Evolutionary conservation across 2,329 filamentous ascomycete species (phyloP).

Genomic region (Beauveria varroae): DNA sequence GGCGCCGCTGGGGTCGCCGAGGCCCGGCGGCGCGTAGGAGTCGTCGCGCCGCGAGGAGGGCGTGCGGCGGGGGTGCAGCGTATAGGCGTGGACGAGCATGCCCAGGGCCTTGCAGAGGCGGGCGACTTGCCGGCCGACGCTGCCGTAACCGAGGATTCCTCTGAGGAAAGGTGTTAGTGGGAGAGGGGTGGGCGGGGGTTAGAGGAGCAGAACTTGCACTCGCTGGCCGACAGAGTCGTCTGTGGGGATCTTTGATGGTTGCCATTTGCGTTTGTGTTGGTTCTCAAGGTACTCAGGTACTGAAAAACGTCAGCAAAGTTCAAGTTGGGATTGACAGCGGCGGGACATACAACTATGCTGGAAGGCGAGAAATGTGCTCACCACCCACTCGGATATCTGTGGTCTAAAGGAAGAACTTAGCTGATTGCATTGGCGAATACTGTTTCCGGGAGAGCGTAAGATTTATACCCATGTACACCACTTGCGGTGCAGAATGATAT

Average conservation of each 20-base stretch:
- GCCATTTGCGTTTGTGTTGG: constrained; percentile 38
- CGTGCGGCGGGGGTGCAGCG: constrained; percentile 59
- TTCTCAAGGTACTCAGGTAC: constrained; percentile 38
- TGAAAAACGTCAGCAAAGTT: constrained; percentile 14
- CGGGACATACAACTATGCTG: constrained; percentile 37
- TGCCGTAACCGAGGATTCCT: constrained; percentile 47
- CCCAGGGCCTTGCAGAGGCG: constrained; percentile 57
- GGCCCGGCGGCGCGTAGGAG: constrained; percentile 61
- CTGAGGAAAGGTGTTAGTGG: constrained; percentile 19
- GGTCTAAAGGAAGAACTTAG: constrained; percentile 28
- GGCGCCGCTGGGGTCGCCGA: constrained; percentile 44
- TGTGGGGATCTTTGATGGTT: constrained; percentile 23
- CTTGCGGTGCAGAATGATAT: constrained; percentile 47
- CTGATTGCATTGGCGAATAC: not conserved
- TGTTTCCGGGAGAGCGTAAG: too few species aligned
- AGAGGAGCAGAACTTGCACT: constrained; percentile 32
- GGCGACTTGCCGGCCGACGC: constrained; percentile 46
- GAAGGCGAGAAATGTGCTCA: constrained; percentile 41
- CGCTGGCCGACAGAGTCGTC: constrained; percentile 40
- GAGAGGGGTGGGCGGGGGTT: too few species aligned
- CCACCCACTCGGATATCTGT: constrained; percentile 51
- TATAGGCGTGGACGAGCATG: constrained; percentile 69
- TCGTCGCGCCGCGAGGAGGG: constrained; percentile 55
- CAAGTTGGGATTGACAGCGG: not conserved
- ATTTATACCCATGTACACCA: constrained; percentile 46